Conservation (phyloP, 1,284 basidiomycete species). For the Pseudozyma tsukubaensis region DNA sequence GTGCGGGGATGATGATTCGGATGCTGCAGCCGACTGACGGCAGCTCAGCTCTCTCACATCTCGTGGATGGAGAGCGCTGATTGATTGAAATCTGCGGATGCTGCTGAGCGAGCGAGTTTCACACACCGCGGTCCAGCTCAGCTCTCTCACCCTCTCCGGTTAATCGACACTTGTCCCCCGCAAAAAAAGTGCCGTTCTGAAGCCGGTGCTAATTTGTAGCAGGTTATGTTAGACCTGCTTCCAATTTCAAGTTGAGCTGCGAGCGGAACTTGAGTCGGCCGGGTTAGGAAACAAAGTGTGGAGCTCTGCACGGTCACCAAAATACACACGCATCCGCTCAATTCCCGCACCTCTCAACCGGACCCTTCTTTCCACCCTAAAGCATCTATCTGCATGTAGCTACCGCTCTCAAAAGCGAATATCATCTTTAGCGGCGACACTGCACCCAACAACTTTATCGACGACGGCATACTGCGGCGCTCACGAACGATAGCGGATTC, state of each 20-base stretch:
- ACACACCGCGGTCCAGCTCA: not conserved
- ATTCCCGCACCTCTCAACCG: not conserved
- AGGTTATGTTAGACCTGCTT: not conserved
- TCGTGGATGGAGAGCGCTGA: not conserved
- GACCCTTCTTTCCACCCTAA: not conserved
- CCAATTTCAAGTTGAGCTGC: not conserved
- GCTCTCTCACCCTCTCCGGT: not conserved
- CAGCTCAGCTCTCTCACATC: not conserved
- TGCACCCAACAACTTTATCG: no score
- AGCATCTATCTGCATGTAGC: not conserved
- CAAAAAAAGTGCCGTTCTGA: not conserved
- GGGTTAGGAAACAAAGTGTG: not conserved
- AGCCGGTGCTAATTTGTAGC: not conserved
- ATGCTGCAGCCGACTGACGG: not conserved
- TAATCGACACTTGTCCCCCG: not conserved
- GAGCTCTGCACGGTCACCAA: not conserved
- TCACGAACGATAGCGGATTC: not conserved
- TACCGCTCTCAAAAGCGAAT: not conserved
- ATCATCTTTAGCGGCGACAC: no score
- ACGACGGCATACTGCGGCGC: no score
- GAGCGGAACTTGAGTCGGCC: not conserved
- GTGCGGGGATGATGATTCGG: not conserved
- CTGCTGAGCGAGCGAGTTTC: no score
- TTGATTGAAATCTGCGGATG: not conserved
- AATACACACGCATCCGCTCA: not conserved